phyloP scores from a whole-genome alignment of 345 rosid genomes.

The Dipteronia dyeriana region DNA sequence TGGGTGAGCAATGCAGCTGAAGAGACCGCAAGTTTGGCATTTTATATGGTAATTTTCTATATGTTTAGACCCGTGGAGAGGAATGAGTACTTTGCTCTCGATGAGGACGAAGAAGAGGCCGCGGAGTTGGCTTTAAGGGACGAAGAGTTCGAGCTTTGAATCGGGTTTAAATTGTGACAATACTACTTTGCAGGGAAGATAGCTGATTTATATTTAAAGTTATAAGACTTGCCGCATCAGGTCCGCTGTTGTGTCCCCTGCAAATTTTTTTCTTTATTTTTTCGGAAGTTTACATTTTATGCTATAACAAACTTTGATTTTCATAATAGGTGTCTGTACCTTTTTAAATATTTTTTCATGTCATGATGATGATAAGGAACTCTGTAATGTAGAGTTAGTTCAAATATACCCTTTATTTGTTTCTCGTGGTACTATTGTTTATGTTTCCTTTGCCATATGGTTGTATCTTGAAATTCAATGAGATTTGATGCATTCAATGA shows the following conservation, averaged over 20 bases:
- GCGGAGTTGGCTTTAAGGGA: conserved; percentile 75
- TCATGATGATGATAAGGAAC: conserved; percentile 2
- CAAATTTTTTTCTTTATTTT: neutral
- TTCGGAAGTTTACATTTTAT: conserved; percentile 14
- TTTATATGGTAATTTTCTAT: conserved; percentile 76
- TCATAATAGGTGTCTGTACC: conserved; percentile 22
- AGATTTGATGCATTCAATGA: neutral
- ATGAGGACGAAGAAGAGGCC: conserved; percentile 93
- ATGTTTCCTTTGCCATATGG: neutral
- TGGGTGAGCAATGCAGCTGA: conserved; percentile 95
- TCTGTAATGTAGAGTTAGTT: conserved; percentile 8
- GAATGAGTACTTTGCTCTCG: conserved; percentile 85
- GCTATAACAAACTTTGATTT: conserved; percentile 20
- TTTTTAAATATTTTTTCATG: conserved; percentile 3
- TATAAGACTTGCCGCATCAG: conserved; percentile 17
- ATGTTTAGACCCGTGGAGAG: conserved; percentile 94
- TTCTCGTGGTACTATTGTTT: neutral
- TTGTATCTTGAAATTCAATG: neutral
- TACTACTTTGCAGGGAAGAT: neutral
- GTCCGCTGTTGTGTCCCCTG: conserved; percentile 11
- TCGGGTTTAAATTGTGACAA: neutral
- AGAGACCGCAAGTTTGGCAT: conserved; percentile 79
- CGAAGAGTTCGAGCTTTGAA: conserved; percentile 88
- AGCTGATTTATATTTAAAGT: neutral
- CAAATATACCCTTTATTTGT: neutral